Evolutionary conservation across 176 grass and related monocot genomes (phyloP), one percentile per base, ranked within the genome.

Genomic region (Ensete ventricosum): DNA sequence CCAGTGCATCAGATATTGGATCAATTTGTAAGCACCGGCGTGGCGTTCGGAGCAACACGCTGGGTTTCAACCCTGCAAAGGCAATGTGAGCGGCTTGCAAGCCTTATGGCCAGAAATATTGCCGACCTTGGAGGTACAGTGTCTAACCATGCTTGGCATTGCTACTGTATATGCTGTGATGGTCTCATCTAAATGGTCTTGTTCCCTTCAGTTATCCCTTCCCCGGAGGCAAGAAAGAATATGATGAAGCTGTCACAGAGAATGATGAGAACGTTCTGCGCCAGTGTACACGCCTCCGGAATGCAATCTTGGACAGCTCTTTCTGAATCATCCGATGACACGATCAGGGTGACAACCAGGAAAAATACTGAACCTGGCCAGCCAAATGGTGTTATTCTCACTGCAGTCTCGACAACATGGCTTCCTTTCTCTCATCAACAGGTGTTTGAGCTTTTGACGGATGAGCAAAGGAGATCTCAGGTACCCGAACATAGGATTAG

Each of bases 171-270:
- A 23, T 23, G 22, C 22, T 23, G 6, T 68, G 20, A 17, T 21
- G 22, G 9, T 4, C 34, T 51, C 11, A 22, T 17, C 26, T 8
- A 6, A 71, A 52, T 58, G 14, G 14, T 52, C 20, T 52, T 22
- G 9, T 52, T 21, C 43, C 19, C 2, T 72, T 23, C 67, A 91
- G 95, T 91, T 53, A 89, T 91, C 72, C 80, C 86, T 65, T 84
- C 90, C 23, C 82, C 90, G 14, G 90, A 99, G 83, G 95, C 90
- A 14, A 91, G 95, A 72, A 94, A 92, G 80, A 99, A 99, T 54
- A 91, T 94, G 88, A 99, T 99, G 90, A 94, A 83, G 70, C 82
- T 99, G 67, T 99, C 90, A 0, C 95, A 94, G 11, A 77, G 95
- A 79, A 99, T 99, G 95, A 85, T 84, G 50, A 91, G 76, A 50